Evolutionary conservation across 2,329 filamentous ascomycete species (phyloP).

Genomic region (Fusarium sp.): DNA sequence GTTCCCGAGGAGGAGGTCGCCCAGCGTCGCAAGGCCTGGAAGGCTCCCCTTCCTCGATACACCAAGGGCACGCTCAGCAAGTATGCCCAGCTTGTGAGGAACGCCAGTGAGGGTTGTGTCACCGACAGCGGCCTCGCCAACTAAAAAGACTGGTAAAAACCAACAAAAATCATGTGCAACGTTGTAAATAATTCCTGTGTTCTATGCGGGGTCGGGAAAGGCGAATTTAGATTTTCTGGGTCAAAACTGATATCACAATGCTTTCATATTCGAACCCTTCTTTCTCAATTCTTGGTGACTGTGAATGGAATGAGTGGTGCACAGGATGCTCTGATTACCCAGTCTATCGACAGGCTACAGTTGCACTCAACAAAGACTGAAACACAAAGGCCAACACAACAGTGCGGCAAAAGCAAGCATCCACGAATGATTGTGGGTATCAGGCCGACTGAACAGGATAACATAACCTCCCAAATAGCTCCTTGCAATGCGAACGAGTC

Average conservation of each 20-base stretch:
- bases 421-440: constrained; percentile 27
- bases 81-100: constrained; percentile 69
- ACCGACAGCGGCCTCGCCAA: constrained; percentile 56
- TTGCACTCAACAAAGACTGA: constrained; percentile 5
- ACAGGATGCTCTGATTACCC: constrained; percentile 5
- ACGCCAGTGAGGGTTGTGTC: constrained; percentile 68
- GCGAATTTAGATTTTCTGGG: constrained; percentile 41
- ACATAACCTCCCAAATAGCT: constrained; percentile 33
- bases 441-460: constrained; percentile 16
- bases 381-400: constrained; percentile 4
- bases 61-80: constrained; percentile 74
- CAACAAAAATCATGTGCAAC: constrained; percentile 14
- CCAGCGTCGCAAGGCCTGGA: constrained; percentile 67
- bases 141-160: constrained; percentile 21
- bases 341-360: constrained; percentile 25
- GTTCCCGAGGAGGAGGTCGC: constrained; percentile 72
- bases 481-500: constrained; percentile 40
- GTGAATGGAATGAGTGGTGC: not conserved
- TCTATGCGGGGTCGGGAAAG: constrained; percentile 42
- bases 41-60: constrained; percentile 66
- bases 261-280: constrained; percentile 6
- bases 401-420: not conserved
- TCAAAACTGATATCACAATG: constrained; percentile 31
- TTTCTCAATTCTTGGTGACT: not conserved
- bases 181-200: constrained; percentile 39